Evolutionary conservation across 495 filamentous ascomycete species (phyloP), one percentile per base, ranked within the genome.

Genomic region (Hypoxylon trugodes): DNA sequence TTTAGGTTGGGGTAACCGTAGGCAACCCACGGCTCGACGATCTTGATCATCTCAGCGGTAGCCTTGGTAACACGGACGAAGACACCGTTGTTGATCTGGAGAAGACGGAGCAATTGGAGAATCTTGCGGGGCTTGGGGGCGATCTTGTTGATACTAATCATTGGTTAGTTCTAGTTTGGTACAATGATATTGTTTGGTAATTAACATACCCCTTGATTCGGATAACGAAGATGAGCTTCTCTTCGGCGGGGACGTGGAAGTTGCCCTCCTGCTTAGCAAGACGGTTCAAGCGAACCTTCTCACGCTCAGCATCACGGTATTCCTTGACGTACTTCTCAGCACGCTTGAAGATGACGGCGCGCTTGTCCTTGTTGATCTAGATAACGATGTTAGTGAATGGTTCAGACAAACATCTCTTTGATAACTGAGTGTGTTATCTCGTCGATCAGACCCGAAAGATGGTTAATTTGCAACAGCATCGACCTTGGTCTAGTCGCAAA

Each of bases 41-140:
- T 87, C 84, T 93, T 96, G 76, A 97, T 84, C 93, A 97, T 97
- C 87, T 97, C 93, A 69, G 87, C 78, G 73, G 96, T 98, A 55
- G 95, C 95, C 90, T 98, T 98, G 82, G 92, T 98, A 70, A 97
- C 83, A 73, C 89, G 90, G 77, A 98, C 82, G 82, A 98, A 98
- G 81, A 96, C 90, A 81, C 94, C 96, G 81, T 95, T 97, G 92
- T 98, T 98, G 90, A 98, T 98, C 85, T 98, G 95, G 75, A 98
- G 88, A 66, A 98, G 90, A 83, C 95, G 94, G 76, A 98, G 93
- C 38, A 98, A 90, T 82, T 98, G 95, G 65, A 98, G 87, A 74
- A 97, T 98, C 89, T 98, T 98, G 84, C 96, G 92, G 80, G 96
- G 96, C 89, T 98, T 98, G 74, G 95, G 95, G 76, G 95, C 87